These are phyloP conservation scores for Penicillium expansum DNA, from an alignment of 2,329 filamentous ascomycete species.

Conservation along the genomic window DNA sequence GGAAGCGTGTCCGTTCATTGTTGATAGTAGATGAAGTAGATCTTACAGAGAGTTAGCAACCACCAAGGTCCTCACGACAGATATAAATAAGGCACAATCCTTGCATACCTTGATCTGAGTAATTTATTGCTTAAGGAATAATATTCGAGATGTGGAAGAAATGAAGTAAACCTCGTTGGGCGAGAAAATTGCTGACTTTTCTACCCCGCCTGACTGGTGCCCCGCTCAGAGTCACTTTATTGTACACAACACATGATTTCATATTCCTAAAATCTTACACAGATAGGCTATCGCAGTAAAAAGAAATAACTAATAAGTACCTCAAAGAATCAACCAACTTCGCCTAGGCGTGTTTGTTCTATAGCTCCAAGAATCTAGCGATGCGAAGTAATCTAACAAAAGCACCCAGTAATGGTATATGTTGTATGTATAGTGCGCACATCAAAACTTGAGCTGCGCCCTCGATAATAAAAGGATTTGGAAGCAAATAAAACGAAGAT, in stretches of 20 bases:
- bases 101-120: neutral
- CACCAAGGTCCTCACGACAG: constrained; percentile 1
- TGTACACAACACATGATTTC: neutral
- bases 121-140: neutral
- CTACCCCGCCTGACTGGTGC: constrained; percentile 14
- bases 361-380: too few species aligned
- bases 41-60: neutral
- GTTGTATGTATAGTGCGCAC: too few species aligned
- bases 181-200: constrained; percentile 13
- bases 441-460: too few species aligned
- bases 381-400: too few species aligned
- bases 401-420: too few species aligned
- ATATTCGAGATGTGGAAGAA: neutral
- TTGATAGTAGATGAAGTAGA: constrained; percentile 7
- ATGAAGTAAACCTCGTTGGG: neutral
- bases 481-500: too few species aligned
- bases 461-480: too few species aligned
- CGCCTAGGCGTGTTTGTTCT: neutral
- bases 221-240: neutral
- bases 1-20: constrained; percentile 23
- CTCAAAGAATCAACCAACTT: too few species aligned
- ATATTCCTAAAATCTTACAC: too few species aligned
- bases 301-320: neutral
- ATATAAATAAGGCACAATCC: neutral
- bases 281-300: neutral